Base-by-base conservation (phyloP, 2,329 filamentous ascomycete species). In the Rutstroemia sp. region DNA sequence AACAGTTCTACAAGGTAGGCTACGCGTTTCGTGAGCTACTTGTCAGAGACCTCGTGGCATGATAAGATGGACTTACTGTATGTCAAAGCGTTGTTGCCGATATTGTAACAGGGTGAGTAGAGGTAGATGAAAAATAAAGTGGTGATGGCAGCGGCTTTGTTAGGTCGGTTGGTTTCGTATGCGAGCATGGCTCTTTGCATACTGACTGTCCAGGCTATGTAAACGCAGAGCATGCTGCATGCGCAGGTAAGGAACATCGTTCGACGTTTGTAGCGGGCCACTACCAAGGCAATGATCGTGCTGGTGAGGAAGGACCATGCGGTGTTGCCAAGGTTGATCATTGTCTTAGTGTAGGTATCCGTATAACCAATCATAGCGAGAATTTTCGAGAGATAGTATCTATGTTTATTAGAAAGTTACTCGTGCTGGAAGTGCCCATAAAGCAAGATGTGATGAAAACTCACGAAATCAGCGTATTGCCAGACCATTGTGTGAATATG, bases 1-100 rank as follows among this genome's bases (percentile, higher is more conserved):
- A 81, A 83, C 0, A 84, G 69, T 60, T 85, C 81, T 21, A 83
- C 71, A 4, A 83, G 72, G 67, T 79, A 83, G 14, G 79, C 71
- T 74, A 53, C 16, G 30, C 10, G 34, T 5, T 30, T 51, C 30
- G 44, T 57, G 37, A 49, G 30, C 21, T 21, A 9, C 8, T 34
- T 38, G 3, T 14, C 21, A 14, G 19, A 14, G 12, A 49, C 39
- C 19, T 41, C 10, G 6, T 23, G 5, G 19, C 6, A 16, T 8
- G 34, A 37, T 10, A 34, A 4, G 18, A 6, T 27, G 25, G 8
- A 66, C 74, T 69, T 67, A 78, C 76, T 85, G 68, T 85, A 85
- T 0, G 81, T 83, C 54, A 87, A 72, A 14, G 83, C 80, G 65
- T 86, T 86, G 67, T 85, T 83, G n/a, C 81, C 82, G 50, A 86